Conservation (phyloP, 1,139 yeast genomes). For the Saccharomycopsis hybrid region DNA sequence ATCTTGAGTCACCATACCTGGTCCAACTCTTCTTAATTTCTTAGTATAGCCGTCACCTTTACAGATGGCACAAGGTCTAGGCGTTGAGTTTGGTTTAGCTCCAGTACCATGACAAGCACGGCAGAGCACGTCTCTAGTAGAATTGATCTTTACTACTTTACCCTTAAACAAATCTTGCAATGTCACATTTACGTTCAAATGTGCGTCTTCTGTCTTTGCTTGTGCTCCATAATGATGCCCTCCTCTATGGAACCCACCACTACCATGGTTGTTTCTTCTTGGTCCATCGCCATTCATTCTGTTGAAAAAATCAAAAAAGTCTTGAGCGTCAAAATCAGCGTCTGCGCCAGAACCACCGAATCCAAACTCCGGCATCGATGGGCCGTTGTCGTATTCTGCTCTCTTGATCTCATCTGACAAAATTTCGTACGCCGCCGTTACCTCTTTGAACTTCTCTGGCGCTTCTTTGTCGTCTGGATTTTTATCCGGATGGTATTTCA, state of each 20-base stretch:
- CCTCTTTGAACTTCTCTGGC: slow-evolving; percentile 47
- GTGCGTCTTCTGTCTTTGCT: slow-evolving; percentile 57
- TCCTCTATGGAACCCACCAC: no score
- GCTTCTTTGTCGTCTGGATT: slow-evolving; percentile 89
- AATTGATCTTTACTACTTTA: slow-evolving; percentile 66
- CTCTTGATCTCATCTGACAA: slow-evolving; percentile 84
- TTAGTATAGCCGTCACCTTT: slow-evolving; percentile 63
- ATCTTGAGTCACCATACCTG: slow-evolving; percentile 68
- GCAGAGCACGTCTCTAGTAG: slow-evolving; percentile 71
- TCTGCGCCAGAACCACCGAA: slow-evolving; percentile 30
- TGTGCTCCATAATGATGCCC: slow-evolving; percentile 20
- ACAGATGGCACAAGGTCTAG: slow-evolving; percentile 58
- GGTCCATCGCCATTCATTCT: slow-evolving; percentile 35
- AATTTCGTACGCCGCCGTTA: slow-evolving; percentile 72
- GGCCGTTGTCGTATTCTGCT: slow-evolving; percentile 58
- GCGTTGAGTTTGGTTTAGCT: slow-evolving; percentile 52
- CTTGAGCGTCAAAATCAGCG: slow-evolving; percentile 49
- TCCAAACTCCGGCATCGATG: slow-evolving; percentile 32
- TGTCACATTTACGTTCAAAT: slow-evolving; percentile 54
- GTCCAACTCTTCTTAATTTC: slow-evolving; percentile 61
- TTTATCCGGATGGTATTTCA: slow-evolving; percentile 95
- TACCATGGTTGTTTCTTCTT: no score
- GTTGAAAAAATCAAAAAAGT: slow-evolving; percentile 66
- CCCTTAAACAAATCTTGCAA: slow-evolving; percentile 80
- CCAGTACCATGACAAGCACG: slow-evolving; percentile 70